Conservation (phyloP, 352 stramenopile genomes). For the Salisapilia sapeloensis region DNA sequence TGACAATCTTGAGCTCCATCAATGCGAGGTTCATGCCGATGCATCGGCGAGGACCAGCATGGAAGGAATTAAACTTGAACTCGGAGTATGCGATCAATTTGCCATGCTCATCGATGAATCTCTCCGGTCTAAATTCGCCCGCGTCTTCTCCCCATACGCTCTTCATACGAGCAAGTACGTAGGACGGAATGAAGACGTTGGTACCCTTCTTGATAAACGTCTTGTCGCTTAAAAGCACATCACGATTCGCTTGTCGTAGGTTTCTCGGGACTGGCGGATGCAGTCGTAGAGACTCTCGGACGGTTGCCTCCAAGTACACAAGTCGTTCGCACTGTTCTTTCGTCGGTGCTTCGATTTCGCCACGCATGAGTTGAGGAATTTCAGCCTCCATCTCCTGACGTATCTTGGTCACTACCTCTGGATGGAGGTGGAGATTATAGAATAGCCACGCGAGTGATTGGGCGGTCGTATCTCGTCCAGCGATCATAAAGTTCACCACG, state of each 20-base stretch:
- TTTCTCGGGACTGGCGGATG: constrained; percentile 24
- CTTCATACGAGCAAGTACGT: constrained; percentile 18
- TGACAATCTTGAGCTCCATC: constrained; percentile 37
- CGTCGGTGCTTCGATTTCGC: constrained; percentile 3
- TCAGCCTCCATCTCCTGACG: constrained; percentile 17
- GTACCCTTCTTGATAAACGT: constrained; percentile 17
- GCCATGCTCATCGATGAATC: constrained; percentile 17
- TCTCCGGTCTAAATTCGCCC: constrained; percentile 25
- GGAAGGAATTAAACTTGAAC: constrained; percentile 28
- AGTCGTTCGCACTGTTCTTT: constrained; percentile 13
- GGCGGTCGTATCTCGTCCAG: constrained; percentile 55
- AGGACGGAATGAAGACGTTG: constrained; percentile 18
- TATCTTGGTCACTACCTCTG: constrained; percentile 22
- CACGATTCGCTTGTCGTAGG: constrained; percentile 12
- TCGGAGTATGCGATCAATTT: constrained; percentile 6
- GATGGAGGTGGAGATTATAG: constrained; percentile 29
- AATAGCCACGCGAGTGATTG: constrained; percentile 65
- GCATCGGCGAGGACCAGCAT: constrained; percentile 26
- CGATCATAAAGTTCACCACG: constrained; percentile 69
- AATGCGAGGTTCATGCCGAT: constrained; percentile 26
- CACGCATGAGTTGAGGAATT: constrained; percentile 3
- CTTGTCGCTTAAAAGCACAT: constrained; percentile 31
- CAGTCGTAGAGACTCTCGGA: constrained; percentile 27
- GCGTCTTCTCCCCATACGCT: constrained; percentile 31
- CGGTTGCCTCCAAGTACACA: constrained; percentile 16